phyloP scores from a whole-genome alignment of 805 yeast genomes.

The Grigorovia jiainica region DNA sequence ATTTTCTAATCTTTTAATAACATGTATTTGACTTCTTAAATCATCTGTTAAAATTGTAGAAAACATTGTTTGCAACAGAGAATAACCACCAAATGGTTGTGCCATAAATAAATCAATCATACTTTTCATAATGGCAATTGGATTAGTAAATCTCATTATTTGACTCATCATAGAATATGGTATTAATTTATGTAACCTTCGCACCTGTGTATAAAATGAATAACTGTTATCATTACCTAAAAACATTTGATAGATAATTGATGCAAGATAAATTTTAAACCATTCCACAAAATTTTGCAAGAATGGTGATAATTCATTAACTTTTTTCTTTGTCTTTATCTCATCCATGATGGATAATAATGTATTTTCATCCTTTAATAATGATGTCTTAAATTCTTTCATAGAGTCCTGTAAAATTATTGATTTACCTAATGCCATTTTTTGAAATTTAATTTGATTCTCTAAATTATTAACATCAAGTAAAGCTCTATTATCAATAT shows the following conservation, averaged over 20 bases:
- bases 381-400: conserved; percentile 45
- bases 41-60: conserved; percentile 69
- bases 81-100: conserved; percentile 60
- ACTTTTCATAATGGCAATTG: conserved; percentile 71
- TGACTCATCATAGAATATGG: conserved; percentile 75
- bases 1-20: conserved; percentile 39
- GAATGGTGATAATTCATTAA: conserved; percentile 55
- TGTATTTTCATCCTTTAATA: conserved; percentile 45
- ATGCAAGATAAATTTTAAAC: conserved; percentile 74
- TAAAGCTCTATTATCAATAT: conserved; percentile 46
- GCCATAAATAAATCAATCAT: conserved; percentile 75
- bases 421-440: conserved; percentile 52
- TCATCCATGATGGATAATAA: conserved; percentile 55
- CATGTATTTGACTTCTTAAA: conserved; percentile 49
- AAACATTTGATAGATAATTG: conserved; percentile 71
- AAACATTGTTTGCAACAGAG: conserved; percentile 66
- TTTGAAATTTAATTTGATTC: conserved; percentile 64
- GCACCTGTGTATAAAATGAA: conserved; percentile 62
- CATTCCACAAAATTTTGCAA: conserved; percentile 67
- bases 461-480: conserved; percentile 55
- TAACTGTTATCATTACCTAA: conserved; percentile 74
- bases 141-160: conserved; percentile 75
- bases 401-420: conserved; percentile 45
- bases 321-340: conserved; percentile 43
- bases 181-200: conserved; percentile 62